Evolutionary conservation across 768 basidiomycete genomes (phyloP).

Genomic region (Auriscalpium orientale): DNA sequence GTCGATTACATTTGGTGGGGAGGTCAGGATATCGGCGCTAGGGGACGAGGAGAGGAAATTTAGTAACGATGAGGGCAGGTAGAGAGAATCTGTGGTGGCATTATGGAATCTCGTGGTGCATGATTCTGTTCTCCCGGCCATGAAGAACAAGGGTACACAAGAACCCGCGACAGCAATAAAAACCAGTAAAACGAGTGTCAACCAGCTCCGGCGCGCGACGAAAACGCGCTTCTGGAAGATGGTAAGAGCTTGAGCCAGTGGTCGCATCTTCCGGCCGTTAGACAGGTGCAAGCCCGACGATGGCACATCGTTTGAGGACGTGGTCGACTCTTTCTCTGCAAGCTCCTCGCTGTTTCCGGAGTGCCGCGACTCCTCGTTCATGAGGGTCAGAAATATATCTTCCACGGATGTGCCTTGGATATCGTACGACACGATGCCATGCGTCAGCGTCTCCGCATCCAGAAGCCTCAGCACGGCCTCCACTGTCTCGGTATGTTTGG

Average conservation of each 20-base stretch:
- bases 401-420: slow-evolving; percentile 71
- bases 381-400: slow-evolving; percentile 72
- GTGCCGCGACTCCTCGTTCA: slow-evolving; percentile 25
- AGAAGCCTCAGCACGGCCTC: slow-evolving; percentile 49
- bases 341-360: background rate
- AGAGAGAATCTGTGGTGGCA: slow-evolving; percentile 39
- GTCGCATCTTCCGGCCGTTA: slow-evolving; percentile 45
- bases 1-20: slow-evolving; percentile 45
- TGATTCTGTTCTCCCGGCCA: slow-evolving; percentile 41
- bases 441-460: slow-evolving; percentile 33
- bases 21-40: slow-evolving; percentile 32
- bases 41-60: slow-evolving; percentile 23
- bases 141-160: slow-evolving; percentile 61
- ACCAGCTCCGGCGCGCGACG: slow-evolving; percentile 60
- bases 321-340: background rate
- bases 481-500: slow-evolving; percentile 48
- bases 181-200: slow-evolving; percentile 44
- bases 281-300: slow-evolving; percentile 32
- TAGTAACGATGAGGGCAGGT: slow-evolving; percentile 43
- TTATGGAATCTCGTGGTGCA: slow-evolving; percentile 38
- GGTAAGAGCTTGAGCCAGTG: slow-evolving; percentile 58
- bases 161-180: slow-evolving; percentile 48
- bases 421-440: slow-evolving; percentile 48
- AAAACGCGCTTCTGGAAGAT: slow-evolving; percentile 67
- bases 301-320: background rate